Base-by-base conservation (phyloP, 169 alveolate genomes). In the Miamiensis avidus region DNA sequence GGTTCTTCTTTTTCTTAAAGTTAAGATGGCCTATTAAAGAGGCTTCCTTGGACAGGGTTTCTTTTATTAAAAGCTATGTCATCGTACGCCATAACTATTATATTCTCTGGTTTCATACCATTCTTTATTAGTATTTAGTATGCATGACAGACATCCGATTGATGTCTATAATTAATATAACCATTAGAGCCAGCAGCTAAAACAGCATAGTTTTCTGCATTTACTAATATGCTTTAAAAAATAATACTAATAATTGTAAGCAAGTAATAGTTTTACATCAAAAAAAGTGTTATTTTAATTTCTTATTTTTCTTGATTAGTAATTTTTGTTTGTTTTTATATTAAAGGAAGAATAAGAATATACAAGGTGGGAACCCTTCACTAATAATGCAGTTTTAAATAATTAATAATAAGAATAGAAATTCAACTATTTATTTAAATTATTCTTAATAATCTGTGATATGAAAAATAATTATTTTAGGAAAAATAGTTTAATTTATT, bases 171-270 rank as follows among this genome's bases (percentile, higher is more conserved):
- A 89, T 96, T 96, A 72, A 90, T 34, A 86, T 81, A 95, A 65
- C 96, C 94, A 31, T 93, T 89, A 29, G 98, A 96, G n/a, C 98
- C 98, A 27, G 97, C 97, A 27, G 94, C 97, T 29, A 96, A 76
- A 76, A 95, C 97, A n/a, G 97, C 97, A 91, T 88, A 95, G 83
- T 95, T 95, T 69, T 87, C 96, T 25, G 92, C 91, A 1, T 49
- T 49, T 49, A 49, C 20, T 11, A 49, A 49, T 11, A 11, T 74
- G 6, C 6, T 6, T 74, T 15, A 27, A 74, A 74, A 49, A 4
- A 49, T 49, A 4, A 20, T 11, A 49, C 4, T 49, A 49, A 11
- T 49, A 11, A 49, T 20, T 49, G 20, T 11, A 49, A 49, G 26
- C 69, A 49, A 49, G 20, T 11, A 20, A 49, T 11, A 49, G 20